A percentile compares a stretch with the other conserved stretches of the same genome.
Conservation (phyloP, 306 rosid genomes). For the Malus sylvestris region DNA sequence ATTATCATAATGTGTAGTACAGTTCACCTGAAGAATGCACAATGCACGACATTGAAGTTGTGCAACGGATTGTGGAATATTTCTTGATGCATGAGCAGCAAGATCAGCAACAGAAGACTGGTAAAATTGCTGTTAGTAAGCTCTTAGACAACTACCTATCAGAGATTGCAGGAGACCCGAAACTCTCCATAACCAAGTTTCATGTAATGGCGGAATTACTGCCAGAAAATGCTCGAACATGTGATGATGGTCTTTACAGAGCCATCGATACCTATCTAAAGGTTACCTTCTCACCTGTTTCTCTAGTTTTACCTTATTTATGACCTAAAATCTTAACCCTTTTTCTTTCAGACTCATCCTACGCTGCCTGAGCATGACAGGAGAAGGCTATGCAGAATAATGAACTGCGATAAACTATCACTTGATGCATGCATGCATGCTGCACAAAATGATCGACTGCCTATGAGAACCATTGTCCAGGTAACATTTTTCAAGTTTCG, state of each 20-base stretch:
- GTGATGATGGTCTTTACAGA: slow-evolving; percentile 84
- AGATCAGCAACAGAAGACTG: slow-evolving; percentile 52
- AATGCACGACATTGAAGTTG: slow-evolving; percentile 67
- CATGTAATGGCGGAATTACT: slow-evolving; percentile 74
- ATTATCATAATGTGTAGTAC: slow-evolving; percentile 24
- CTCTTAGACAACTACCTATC: slow-evolving; percentile 83
- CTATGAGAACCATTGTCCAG: slow-evolving; percentile 79
- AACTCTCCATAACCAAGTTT: slow-evolving; percentile 72
- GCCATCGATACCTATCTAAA: slow-evolving; percentile 88
- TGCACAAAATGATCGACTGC: slow-evolving; percentile 92
- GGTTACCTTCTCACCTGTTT: slow-evolving; percentile 37
- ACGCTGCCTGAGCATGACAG: slow-evolving; percentile 66
- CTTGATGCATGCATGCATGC: slow-evolving; percentile 89
- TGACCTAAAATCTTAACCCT: slow-evolving; percentile 12
- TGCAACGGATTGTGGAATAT: slow-evolving; percentile 81
- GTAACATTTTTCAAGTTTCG: slow-evolving; percentile 29
- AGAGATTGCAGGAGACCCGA: slow-evolving; percentile 85
- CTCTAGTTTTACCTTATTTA: slow-evolving; percentile 5
- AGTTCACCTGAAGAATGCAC: slow-evolving; percentile 56
- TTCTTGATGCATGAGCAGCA: slow-evolving; percentile 84
- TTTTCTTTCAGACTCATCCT: slow-evolving; percentile 65
- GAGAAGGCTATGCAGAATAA: slow-evolving; percentile 77
- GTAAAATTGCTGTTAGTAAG: slow-evolving; percentile 62
- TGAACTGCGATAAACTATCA: slow-evolving; percentile 87
- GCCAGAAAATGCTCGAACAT: slow-evolving; percentile 68